These are phyloP conservation scores for Fraxinus cuspidata DNA, from an alignment of 257 asterid species.

Conservation along the genomic window DNA sequence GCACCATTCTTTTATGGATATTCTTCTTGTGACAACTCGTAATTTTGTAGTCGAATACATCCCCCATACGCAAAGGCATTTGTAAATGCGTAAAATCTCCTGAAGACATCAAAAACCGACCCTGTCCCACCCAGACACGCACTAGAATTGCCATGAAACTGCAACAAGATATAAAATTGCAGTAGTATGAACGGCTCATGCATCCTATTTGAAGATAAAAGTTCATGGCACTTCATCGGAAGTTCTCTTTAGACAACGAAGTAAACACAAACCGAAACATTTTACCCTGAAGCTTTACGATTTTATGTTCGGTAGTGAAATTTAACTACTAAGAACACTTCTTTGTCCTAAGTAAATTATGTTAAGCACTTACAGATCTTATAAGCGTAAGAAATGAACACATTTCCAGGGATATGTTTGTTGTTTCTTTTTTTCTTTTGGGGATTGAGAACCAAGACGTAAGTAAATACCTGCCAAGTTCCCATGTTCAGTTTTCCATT, in stretches of 20 bases:
- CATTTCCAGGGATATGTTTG: not conserved
- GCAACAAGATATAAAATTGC: not conserved
- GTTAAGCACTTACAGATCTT: not conserved
- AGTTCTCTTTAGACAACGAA: not conserved
- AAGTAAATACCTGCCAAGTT: conserved; percentile 87
- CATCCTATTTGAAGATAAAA: not conserved
- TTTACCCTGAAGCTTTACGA: not conserved
- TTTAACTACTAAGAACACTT: not conserved
- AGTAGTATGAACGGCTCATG: not conserved
- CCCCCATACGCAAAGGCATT: not conserved
- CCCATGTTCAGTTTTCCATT: conserved; percentile 90
- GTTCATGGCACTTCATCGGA: not conserved
- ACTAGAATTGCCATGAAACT: not conserved
- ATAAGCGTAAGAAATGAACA: not conserved
- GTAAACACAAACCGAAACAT: too few relatives aligned
- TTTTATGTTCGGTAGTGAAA: not conserved
- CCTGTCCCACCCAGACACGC: not conserved
- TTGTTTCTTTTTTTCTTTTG: not conserved
- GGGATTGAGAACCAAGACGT: not conserved
- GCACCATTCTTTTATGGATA: not conserved
- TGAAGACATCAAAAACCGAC: not conserved
- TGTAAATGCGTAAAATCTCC: too few relatives aligned
- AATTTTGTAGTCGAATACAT: not conserved
- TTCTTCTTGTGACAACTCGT: not conserved
- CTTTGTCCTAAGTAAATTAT: not conserved